phyloP scores from a whole-genome alignment of 768 basidiomycete species.

The Favolaschia claudopus region DNA sequence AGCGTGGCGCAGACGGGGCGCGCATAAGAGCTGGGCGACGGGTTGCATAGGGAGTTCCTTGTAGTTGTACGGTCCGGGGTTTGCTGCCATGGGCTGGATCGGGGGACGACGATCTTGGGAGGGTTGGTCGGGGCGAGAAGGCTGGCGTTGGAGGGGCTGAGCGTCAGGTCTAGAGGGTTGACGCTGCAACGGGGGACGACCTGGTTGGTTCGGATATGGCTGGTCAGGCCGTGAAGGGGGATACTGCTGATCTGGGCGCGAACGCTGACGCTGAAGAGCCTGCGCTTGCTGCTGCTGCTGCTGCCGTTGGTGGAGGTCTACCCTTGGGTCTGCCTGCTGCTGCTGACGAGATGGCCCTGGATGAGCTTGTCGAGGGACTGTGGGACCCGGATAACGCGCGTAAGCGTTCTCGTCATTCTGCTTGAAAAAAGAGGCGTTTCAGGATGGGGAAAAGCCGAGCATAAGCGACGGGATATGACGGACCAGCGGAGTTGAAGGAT shows the following conservation, averaged over 20 bases:
- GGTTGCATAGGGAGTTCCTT: constrained; percentile 3
- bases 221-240: constrained; percentile 7
- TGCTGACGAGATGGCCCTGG: neutral
- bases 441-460: neutral
- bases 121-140: constrained; percentile 16
- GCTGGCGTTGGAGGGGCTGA: neutral
- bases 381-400: neutral
- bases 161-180: constrained; percentile 15
- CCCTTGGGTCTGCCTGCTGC: neutral
- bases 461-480: neutral
- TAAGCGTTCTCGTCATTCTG: constrained; percentile 18
- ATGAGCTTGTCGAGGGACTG: neutral
- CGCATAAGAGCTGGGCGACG: constrained; percentile 9
- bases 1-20: neutral
- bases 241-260: neutral
- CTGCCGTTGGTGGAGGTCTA: no score
- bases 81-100: no score
- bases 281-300: neutral
- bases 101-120: no score
- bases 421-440: constrained; percentile 1
- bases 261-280: constrained; percentile 2
- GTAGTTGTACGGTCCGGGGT: neutral
- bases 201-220: neutral
- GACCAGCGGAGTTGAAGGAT: neutral
- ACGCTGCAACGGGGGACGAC: constrained; percentile 1